These are phyloP conservation scores for Aspergillus ochraceoroseus DNA, from an alignment of 2,329 filamentous ascomycete species.

Conservation along the genomic window DNA sequence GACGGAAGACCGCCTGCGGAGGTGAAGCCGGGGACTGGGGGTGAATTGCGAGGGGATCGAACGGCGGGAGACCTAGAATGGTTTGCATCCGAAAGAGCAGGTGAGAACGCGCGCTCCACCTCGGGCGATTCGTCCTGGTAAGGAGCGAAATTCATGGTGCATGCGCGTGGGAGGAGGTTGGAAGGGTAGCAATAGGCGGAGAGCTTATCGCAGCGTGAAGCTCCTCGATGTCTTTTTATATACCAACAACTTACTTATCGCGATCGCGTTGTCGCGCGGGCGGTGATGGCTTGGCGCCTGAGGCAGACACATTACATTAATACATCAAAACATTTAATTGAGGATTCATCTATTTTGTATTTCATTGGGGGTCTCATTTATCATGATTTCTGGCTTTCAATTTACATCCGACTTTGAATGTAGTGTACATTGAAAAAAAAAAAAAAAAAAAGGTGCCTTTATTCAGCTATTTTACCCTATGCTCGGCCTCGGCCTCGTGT, in stretches of 20 bases:
- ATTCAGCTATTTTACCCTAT: constrained; percentile 20
- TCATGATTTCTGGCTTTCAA: too few species aligned
- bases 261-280: constrained; percentile 6
- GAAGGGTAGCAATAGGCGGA: constrained; percentile 1
- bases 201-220: constrained; percentile 17
- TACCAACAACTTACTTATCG: constrained; percentile 6
- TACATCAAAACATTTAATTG: not conserved
- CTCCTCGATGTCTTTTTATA: constrained; percentile 3
- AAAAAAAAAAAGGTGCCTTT: too few species aligned
- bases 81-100: constrained; percentile 50
- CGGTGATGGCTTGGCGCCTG: constrained; percentile 22
- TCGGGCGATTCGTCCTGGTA: constrained; percentile 93
- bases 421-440: not conserved
- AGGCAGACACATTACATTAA: constrained; percentile 10
- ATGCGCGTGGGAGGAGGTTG: constrained; percentile 7
- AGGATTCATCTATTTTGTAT: too few species aligned
- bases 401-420: not conserved
- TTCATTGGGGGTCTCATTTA: too few species aligned
- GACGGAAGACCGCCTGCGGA: constrained; percentile 37
- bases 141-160: constrained; percentile 83
- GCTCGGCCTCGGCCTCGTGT: constrained; percentile 33
- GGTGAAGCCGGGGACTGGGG: constrained; percentile 45
- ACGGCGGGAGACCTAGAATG: constrained; percentile 52
- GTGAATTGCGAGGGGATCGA: constrained; percentile 51
- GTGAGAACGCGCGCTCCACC: constrained; percentile 72